Conservation (phyloP, 257 asterid species). For the Thymus mandschuricus region DNA sequence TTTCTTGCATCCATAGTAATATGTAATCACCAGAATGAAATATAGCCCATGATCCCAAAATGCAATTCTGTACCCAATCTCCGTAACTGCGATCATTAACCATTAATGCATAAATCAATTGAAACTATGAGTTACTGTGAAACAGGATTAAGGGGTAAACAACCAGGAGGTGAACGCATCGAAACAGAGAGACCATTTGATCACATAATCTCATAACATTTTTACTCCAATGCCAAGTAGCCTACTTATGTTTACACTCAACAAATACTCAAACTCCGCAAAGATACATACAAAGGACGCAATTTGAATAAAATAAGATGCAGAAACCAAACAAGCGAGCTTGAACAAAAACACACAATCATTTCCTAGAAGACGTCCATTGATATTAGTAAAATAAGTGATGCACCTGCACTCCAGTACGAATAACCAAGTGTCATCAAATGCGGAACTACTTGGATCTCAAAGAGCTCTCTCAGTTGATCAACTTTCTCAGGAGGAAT, state of each 20-base stretch:
- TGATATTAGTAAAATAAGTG: not conserved
- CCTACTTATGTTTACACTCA: not conserved
- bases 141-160: not conserved
- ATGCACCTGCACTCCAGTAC: conserved; percentile 85
- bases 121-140: not conserved
- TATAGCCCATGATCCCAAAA: not conserved
- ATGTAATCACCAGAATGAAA: conserved; percentile 3
- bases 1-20: not conserved
- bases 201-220: not conserved
- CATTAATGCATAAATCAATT: not conserved
- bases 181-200: not conserved
- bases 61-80: conserved; percentile 5
- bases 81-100: not conserved
- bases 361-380: conserved; percentile 9
- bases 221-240: not conserved
- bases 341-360: conserved; percentile 14
- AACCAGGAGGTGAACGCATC: not conserved
- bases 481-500: conserved; percentile 70
- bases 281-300: not conserved
- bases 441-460: conserved; percentile 76
- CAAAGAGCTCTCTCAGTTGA: conserved; percentile 67
- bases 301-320: not conserved
- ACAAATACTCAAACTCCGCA: not conserved
- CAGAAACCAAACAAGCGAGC: not conserved
- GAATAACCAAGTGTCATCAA: conserved; percentile 82